Evolutionary conservation across 169 alveolate genomes (phyloP).

Genomic region (Hepatocystis sp.): DNA sequence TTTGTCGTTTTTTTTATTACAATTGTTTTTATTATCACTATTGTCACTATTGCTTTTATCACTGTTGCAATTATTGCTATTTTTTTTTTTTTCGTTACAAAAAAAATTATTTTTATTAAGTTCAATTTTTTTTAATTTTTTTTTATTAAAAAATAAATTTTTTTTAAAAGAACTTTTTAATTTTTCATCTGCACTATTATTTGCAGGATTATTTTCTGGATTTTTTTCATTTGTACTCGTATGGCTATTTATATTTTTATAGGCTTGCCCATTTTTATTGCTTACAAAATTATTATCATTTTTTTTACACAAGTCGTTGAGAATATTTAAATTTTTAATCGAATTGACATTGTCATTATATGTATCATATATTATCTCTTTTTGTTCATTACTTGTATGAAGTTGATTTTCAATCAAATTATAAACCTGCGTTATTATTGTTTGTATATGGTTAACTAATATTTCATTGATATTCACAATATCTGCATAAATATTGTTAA

Average conservation of each 20-base stretch:
- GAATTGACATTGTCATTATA: not conserved
- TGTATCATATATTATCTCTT: not conserved
- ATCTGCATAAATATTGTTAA: constrained; percentile 38
- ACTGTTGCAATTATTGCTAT: too few species aligned
- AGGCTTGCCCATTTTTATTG: not conserved
- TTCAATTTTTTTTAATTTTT: too few species aligned
- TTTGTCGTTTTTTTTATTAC: too few species aligned
- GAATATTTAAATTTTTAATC: not conserved
- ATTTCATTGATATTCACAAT: constrained; percentile 54
- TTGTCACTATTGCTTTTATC: too few species aligned
- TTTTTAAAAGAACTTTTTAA: too few species aligned
- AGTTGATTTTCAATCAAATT: constrained; percentile 17
- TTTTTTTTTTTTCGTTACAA: too few species aligned
- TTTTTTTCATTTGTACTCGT: too few species aligned
- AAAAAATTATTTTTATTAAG: too few species aligned
- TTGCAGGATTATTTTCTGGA: too few species aligned
- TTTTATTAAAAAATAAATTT: too few species aligned
- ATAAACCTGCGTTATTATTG: constrained; percentile 28
- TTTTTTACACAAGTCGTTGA: not conserved
- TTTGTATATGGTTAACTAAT: constrained; percentile 45
- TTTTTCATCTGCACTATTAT: too few species aligned
- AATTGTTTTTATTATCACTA: too few species aligned
- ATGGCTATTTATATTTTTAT: not conserved
- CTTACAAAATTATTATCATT: not conserved
- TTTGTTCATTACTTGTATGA: constrained; percentile 1